Evolutionary conservation across 306 rosid species (phyloP), one percentile per base, ranked within the genome.

Genomic region (Rosa lucieae): DNA sequence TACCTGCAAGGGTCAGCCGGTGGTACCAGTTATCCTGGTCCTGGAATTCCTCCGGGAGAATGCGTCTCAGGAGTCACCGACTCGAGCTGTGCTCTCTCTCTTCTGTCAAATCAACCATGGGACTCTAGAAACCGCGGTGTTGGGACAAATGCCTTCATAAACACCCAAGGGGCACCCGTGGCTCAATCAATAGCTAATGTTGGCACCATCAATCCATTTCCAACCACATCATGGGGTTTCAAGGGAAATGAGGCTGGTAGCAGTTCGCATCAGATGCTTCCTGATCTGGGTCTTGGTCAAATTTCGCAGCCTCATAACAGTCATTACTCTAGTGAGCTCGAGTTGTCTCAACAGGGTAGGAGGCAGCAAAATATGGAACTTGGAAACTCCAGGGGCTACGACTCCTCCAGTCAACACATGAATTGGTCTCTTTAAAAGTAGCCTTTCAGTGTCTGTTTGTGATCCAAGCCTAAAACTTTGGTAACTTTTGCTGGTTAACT

Each of bases 61-160:
- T 88, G 87, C 82, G 81, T 85, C 87, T 73, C 89, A 26, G 91
- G 82, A 72, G 81, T 84, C 82, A 68, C 91, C 18, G 97, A 90
- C 90, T 92, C 94, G 73, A 92, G 86, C 82, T 89, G 98, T 94
- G 98, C 98, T 92, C 98, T 89, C 97, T 94, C 98, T 90, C 98
- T 92, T 94, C 97, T 94, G 98, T 94, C 98, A 92, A 92, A 84
- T 83, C 91, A 94, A 86, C 67, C 97, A 76, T 92, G 97, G 97
- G 92, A 82, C 87, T 87, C 93, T 74, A 81, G 90, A 88, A 87
- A 85, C 87, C 86, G 86, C 74, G 82, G 90, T 84, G 88, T 83
- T 65, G 92, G 84, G 83, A 79, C 84, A 80, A 90, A 83, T 32
- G 80, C 77, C 85, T 85, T 84, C 77, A 66, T 89, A 68, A 90